These are phyloP conservation scores for Penicillium capsulatum DNA, from an alignment of 2,329 filamentous ascomycete genomes.

Conservation along the genomic window DNA sequence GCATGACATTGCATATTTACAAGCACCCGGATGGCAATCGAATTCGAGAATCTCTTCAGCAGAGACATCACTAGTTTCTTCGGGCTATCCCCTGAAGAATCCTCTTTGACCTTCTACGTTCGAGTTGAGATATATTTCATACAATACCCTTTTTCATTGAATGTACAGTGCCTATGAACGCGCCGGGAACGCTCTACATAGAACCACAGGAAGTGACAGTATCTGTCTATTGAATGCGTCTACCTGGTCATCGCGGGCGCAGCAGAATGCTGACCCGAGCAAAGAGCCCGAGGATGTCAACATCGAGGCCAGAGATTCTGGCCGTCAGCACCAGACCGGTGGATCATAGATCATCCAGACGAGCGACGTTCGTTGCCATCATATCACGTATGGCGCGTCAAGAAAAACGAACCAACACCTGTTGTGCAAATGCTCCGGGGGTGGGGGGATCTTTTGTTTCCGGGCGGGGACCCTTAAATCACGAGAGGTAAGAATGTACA, in stretches of 20 bases:
- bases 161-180: neutral
- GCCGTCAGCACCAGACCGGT: constrained; percentile 9
- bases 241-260: constrained; percentile 10
- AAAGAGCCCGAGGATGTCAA: neutral
- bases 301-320: constrained; percentile 3
- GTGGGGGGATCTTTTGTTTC: constrained; percentile 12
- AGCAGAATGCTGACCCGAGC: constrained; percentile 2
- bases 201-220: neutral
- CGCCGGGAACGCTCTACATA: neutral
- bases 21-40: no score
- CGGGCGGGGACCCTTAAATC: constrained; percentile 4
- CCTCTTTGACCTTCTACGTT: no score
- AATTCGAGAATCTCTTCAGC: no score
- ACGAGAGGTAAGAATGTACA: constrained; percentile 14
- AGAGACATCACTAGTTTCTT: no score
- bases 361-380: constrained; percentile 17
- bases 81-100: no score
- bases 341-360: constrained; percentile 24
- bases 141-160: neutral
- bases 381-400: constrained; percentile 19
- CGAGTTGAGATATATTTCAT: no score
- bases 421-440: constrained; percentile 22
- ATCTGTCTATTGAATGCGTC: constrained; percentile 7
- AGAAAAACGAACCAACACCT: constrained; percentile 20
- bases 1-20: no score